phyloP scores from a whole-genome alignment of 768 basidiomycete species.

The Gelatoporia subvermispora region DNA sequence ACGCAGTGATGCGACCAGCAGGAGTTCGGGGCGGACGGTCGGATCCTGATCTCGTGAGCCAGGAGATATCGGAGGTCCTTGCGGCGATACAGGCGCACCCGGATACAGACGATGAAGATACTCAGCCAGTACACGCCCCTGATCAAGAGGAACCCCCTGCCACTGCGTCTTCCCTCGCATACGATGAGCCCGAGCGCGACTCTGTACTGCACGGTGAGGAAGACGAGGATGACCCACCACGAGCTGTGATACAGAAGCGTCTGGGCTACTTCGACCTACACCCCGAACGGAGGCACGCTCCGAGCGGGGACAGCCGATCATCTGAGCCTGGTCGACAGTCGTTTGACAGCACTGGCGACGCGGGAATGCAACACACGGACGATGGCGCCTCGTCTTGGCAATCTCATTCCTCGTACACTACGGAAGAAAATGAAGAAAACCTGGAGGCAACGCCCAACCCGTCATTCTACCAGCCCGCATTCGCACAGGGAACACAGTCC shows the following conservation, averaged over 20 bases:
- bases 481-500: too few species aligned
- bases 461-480: too few species aligned
- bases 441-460: too few species aligned
- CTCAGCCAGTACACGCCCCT: conserved; percentile 17
- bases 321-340: conserved; percentile 13
- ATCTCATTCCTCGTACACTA: too few species aligned
- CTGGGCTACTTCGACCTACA: conserved; percentile 77
- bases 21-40: conserved; percentile 27
- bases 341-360: conserved; percentile 10
- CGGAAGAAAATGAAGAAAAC: too few species aligned
- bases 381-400: too few species aligned
- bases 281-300: conserved; percentile 56
- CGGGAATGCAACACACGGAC: too few species aligned
- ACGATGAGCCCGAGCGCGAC: conserved; percentile 7
- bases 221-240: conserved; percentile 19
- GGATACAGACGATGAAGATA: conserved; percentile 37
- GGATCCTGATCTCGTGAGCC: conserved; percentile 69
- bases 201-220: conserved; percentile 17
- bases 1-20: conserved; percentile 33
- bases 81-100: conserved; percentile 44
- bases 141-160: conserved; percentile 20
- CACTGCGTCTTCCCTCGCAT: conserved; percentile 3
- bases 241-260: conserved; percentile 24
- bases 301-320: conserved; percentile 18
- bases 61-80: conserved; percentile 69